These are phyloP conservation scores for Polyrhizophydium stewartii DNA, from an alignment of 371 early-diverging fungal species.

Conservation along the genomic window DNA sequence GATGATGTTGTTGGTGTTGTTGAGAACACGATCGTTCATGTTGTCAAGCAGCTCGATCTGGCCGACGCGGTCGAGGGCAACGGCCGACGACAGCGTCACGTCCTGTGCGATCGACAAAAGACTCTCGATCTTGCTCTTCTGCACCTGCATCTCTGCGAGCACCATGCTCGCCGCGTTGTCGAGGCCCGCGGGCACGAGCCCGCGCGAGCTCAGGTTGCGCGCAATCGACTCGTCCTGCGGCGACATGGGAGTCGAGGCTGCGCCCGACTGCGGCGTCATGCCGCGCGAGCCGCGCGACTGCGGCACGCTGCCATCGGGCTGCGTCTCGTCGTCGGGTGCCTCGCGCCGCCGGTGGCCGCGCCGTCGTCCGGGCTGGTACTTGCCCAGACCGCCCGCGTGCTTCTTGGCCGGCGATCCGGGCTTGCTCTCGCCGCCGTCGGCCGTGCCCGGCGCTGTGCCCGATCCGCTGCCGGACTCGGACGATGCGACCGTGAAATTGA, in stretches of 20 bases:
- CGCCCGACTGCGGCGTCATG: neutral
- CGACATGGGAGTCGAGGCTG: neutral
- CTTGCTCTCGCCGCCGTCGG: neutral
- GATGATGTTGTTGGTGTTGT: constrained; percentile 34
- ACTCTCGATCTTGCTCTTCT: constrained; percentile 23
- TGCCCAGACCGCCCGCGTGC: constrained; percentile 11
- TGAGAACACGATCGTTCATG: constrained; percentile 26
- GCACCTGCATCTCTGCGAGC: constrained; percentile 1
- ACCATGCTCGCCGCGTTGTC: neutral
- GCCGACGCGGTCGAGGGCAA: constrained; percentile 12
- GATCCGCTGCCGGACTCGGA: neutral
- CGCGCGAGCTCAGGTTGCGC: neutral
- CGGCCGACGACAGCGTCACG: constrained; percentile 16
- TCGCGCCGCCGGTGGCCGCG: constrained; percentile 1
- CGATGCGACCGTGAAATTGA: neutral
- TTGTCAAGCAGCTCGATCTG: constrained; percentile 24
- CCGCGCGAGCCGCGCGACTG: neutral
- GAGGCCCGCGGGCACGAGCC: neutral
- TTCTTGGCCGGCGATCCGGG: neutral
- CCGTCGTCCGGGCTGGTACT: constrained; percentile 22
- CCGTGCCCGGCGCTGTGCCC: neutral
- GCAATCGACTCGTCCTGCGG: neutral
- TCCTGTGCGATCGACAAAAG: constrained; percentile 22
- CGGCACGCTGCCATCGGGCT: neutral
- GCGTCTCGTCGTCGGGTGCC: constrained; percentile 1